Conservation (phyloP, 2,329 filamentous ascomycete species). For the Botrytis fabae region DNA sequence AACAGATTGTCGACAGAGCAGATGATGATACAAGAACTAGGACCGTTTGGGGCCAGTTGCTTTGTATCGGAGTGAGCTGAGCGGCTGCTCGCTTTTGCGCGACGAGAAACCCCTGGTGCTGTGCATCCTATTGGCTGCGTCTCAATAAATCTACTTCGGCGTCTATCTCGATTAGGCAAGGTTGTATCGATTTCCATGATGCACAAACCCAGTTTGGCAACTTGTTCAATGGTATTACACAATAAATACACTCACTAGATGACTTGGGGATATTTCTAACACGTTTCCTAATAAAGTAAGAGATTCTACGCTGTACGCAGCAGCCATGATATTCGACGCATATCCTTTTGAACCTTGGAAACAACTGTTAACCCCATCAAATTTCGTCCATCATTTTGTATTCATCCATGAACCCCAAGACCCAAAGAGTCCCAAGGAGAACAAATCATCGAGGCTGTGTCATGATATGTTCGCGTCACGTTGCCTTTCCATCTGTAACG, state of each 20-base stretch:
- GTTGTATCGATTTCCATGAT: constrained; percentile 29
- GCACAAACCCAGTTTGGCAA: constrained; percentile 25
- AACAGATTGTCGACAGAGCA: neutral
- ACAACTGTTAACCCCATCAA: neutral
- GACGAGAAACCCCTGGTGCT: constrained; percentile 32
- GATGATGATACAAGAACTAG: constrained; percentile 1
- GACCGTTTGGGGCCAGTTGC: neutral
- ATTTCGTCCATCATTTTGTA: neutral
- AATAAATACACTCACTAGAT: neutral
- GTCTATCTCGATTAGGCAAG: constrained; percentile 41
- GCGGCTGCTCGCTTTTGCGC: constrained; percentile 35
- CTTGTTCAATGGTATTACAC: neutral
- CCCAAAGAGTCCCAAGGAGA: neutral
- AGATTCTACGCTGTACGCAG: too few species aligned
- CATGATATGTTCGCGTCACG: constrained; percentile 23
- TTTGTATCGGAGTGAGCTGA: constrained; percentile 29
- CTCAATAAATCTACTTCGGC: constrained; percentile 35
- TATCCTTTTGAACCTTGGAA: neutral
- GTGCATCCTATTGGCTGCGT: constrained; percentile 34
- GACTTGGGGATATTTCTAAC: neutral
- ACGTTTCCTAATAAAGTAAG: neutral
- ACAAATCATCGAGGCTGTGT: constrained; percentile 25
- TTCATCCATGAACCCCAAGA: neutral
- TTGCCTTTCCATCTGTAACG: constrained; percentile 20
- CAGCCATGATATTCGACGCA: neutral